Percentiles rank a stretch among this genome's conserved stretches.
phyloP scores from a whole-genome alignment of 2,329 filamentous ascomycete genomes.

The Paraconiothyrium brasiliense region DNA sequence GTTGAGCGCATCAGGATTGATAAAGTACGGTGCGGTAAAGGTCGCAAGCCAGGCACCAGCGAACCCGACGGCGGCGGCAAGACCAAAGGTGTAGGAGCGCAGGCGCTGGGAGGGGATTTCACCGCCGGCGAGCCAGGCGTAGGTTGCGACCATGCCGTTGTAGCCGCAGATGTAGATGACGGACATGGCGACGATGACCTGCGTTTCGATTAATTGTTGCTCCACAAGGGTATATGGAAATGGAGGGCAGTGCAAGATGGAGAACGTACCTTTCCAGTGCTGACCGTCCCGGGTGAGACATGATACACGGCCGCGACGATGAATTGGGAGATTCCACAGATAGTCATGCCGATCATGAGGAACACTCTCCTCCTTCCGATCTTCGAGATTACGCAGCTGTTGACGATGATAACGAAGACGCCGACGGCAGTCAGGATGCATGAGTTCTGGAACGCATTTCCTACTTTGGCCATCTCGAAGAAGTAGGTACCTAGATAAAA shows the following conservation, averaged over 20 bases:
- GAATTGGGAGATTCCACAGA: slow-evolving; percentile 67
- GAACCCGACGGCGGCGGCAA: slow-evolving; percentile 63
- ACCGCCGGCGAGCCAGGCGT: slow-evolving; percentile 67
- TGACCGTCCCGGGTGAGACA: slow-evolving; percentile 48
- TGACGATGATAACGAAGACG: slow-evolving; percentile 63
- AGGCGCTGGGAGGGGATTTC: slow-evolving; percentile 67
- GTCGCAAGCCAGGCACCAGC: slow-evolving; percentile 66
- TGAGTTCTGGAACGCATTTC: slow-evolving; percentile 62
- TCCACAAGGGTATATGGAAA: too few relatives aligned
- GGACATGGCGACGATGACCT: slow-evolving; percentile 62
- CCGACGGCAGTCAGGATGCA: slow-evolving; percentile 66
- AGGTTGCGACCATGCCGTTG: slow-evolving; percentile 64
- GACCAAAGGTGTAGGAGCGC: slow-evolving; percentile 66
- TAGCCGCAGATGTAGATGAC: slow-evolving; percentile 65
- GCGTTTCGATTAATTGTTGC: background rate
- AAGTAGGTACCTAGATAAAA: slow-evolving; percentile 48
- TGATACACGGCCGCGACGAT: slow-evolving; percentile 64
- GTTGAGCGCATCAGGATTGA: slow-evolving; percentile 63
- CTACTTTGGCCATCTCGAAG: slow-evolving; percentile 45
- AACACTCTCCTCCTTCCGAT: slow-evolving; percentile 64
- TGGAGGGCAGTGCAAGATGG: background rate
- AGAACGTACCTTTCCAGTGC: slow-evolving; percentile 51
- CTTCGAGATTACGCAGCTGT: slow-evolving; percentile 62
- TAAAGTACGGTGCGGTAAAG: slow-evolving; percentile 68
- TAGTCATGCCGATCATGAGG: slow-evolving; percentile 59